Evolutionary conservation across 805 yeast species (phyloP).

Genomic region (Metschnikowia continentalis): DNA sequence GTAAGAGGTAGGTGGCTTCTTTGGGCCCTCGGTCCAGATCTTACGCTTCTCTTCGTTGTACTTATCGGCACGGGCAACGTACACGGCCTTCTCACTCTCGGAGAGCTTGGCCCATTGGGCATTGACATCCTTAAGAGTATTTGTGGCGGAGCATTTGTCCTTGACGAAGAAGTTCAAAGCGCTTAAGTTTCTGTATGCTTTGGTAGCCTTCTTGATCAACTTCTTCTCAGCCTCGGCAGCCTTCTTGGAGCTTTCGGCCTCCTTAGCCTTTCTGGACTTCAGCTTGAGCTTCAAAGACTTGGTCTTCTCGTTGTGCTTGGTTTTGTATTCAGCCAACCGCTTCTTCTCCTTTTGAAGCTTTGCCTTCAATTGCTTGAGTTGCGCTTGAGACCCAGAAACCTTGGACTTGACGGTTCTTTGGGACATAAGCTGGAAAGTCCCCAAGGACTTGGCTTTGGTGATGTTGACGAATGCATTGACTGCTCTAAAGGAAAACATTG

Average conservation of each 20-base stretch:
- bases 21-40: conserved; percentile 32
- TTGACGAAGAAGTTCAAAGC: conserved; percentile 24
- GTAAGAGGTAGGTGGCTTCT: conserved; percentile 27
- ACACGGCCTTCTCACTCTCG: conserved; percentile 26
- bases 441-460: not conserved
- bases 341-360: conserved; percentile 21
- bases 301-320: conserved; percentile 12
- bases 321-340: conserved; percentile 8
- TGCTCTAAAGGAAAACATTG: not conserved
- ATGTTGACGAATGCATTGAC: not conserved
- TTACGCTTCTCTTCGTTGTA: conserved; percentile 24
- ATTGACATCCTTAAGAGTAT: conserved; percentile 16
- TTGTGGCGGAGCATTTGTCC: conserved; percentile 16
- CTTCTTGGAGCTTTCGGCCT: conserved; percentile 12
- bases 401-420: conserved; percentile 1
- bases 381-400: not conserved
- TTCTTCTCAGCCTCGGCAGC: conserved; percentile 10
- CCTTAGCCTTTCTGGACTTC: conserved; percentile 4
- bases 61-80: conserved; percentile 23
- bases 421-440: conserved; percentile 1
- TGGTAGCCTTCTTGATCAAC: conserved; percentile 20
- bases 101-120: conserved; percentile 26
- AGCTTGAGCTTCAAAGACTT: conserved; percentile 11
- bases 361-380: conserved; percentile 1
- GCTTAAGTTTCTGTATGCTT: conserved; percentile 21